phyloP scores from a whole-genome alignment of 2,329 filamentous ascomycete genomes.

The Zymoseptoria ardabiliae region DNA sequence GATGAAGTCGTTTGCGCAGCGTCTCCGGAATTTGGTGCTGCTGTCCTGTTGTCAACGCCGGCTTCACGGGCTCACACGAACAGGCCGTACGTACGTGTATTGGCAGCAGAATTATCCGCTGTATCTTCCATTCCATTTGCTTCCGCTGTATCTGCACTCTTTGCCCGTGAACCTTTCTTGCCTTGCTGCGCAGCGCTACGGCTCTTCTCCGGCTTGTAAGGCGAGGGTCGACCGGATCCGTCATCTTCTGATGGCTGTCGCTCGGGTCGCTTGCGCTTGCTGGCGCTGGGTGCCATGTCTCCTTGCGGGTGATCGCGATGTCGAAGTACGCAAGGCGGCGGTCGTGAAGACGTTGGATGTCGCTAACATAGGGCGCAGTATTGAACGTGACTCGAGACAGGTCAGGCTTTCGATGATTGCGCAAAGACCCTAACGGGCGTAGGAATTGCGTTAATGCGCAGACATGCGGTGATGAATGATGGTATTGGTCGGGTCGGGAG shows the following conservation, averaged over 20 bases:
- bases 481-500: neutral
- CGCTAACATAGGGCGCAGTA: neutral
- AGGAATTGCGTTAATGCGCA: neutral
- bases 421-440: neutral
- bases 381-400: neutral
- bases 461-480: neutral
- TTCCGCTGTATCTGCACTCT: slow-evolving; percentile 8
- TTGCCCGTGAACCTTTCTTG: slow-evolving; percentile 34
- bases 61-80: neutral
- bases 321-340: neutral
- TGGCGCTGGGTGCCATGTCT: slow-evolving; percentile 25
- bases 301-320: neutral
- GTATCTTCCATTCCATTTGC: slow-evolving; percentile 7
- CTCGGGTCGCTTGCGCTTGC: slow-evolving; percentile 51
- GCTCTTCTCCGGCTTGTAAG: slow-evolving; percentile 44
- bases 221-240: slow-evolving; percentile 38
- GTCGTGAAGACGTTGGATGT: neutral
- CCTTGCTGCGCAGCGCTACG: slow-evolving; percentile 35
- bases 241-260: slow-evolving; percentile 40
- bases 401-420: neutral
- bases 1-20: slow-evolving; percentile 8
- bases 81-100: slow-evolving; percentile 6
- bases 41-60: slow-evolving; percentile 3
- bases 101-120: slow-evolving; percentile 4
- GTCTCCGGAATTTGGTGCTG: slow-evolving; percentile 1